phyloP scores from a whole-genome alignment of 208 protist species.

The Acanthamoeba castellanii region DNA sequence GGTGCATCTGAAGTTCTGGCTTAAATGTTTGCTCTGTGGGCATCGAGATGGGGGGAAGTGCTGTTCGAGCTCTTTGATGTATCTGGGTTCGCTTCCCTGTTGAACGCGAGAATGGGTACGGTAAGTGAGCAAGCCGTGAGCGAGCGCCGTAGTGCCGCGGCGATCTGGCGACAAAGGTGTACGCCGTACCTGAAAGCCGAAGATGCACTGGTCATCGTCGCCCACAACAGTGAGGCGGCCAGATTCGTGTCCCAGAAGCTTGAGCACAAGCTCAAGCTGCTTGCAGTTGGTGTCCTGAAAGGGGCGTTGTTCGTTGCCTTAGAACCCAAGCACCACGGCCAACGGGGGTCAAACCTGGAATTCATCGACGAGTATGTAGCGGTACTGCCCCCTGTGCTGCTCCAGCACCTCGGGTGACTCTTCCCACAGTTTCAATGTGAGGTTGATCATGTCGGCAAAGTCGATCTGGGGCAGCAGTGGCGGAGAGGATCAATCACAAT shows the following conservation, averaged over 20 bases:
- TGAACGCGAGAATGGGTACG: too few relatives aligned
- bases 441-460: conserved; percentile 38
- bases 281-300: conserved; percentile 31
- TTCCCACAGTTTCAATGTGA: conserved; percentile 6
- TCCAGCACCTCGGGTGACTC: background rate
- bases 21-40: background rate
- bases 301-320: background rate
- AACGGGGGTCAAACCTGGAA: conserved; percentile 34
- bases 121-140: background rate
- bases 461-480: background rate
- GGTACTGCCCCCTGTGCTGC: background rate
- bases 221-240: conserved; percentile 50
- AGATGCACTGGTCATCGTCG: conserved; percentile 67
- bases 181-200: background rate
- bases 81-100: background rate
- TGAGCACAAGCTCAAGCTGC: conserved; percentile 25
- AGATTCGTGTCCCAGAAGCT: background rate
- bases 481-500: too few relatives aligned
- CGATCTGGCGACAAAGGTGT: background rate
- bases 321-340: background rate
- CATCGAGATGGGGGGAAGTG: background rate
- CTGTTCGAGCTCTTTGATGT: background rate
- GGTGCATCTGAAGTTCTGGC: conserved; percentile 27
- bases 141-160: background rate
- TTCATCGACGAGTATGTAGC: conserved; percentile 44